A percentile compares a stretch with the other conserved stretches of the same genome.
Evolutionary conservation across 2,329 filamentous ascomycete species (phyloP).

Genomic region (Chrysoporthe puriensis): DNA sequence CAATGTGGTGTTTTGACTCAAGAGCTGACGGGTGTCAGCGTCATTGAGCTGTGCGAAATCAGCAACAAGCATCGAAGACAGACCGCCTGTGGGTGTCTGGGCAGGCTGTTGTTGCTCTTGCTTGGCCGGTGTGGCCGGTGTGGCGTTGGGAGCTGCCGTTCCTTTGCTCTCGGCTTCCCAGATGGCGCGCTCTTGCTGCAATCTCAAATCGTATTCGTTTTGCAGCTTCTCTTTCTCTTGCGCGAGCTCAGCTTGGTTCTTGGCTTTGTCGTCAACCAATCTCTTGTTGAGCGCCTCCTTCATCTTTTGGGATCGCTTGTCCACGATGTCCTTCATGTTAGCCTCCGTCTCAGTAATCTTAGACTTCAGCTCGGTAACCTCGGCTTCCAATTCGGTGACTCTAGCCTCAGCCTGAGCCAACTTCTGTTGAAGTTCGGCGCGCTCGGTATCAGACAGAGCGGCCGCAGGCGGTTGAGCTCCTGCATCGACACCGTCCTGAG

Average conservation of each 20-base stretch:
- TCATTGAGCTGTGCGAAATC: conserved; percentile 57
- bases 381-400: conserved; percentile 67
- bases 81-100: conserved; percentile 41
- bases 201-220: conserved; percentile 49
- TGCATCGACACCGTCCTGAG: conserved; percentile 36
- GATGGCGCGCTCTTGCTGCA: conserved; percentile 67
- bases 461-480: conserved; percentile 32
- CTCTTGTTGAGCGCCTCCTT: conserved; percentile 70
- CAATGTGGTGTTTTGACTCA: conserved; percentile 59
- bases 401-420: conserved; percentile 63
- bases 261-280: conserved; percentile 65
- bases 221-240: conserved; percentile 57
- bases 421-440: conserved; percentile 64
- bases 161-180: conserved; percentile 58
- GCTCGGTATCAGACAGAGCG: conserved; percentile 59
- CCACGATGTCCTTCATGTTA: conserved; percentile 62
- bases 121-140: conserved; percentile 46
- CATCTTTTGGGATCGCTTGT: conserved; percentile 70
- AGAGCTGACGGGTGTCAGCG: conserved; percentile 58
- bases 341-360: conserved; percentile 69
- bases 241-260: conserved; percentile 54
- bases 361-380: conserved; percentile 65
- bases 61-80: conserved; percentile 37
- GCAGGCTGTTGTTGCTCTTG: conserved; percentile 33
- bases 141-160: conserved; percentile 18